Evolutionary conservation across 2,329 filamentous ascomycete species (phyloP).

Genomic region (Decorospora gaudefroyi): DNA sequence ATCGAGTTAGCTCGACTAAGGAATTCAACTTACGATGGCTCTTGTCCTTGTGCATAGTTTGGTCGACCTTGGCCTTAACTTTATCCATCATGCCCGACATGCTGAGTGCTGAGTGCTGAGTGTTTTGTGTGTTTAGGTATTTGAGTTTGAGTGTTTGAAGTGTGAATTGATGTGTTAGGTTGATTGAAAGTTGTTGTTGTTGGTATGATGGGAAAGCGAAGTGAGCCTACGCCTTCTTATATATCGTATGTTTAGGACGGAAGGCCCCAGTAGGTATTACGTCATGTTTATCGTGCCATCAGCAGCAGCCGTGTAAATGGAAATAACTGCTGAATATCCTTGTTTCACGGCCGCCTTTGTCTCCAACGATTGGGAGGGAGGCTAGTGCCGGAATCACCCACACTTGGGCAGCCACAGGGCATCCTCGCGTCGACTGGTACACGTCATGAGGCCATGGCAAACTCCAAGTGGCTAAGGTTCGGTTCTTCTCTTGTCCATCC

Average conservation of each 20-base stretch:
- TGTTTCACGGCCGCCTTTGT: conserved; percentile 21
- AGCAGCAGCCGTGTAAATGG: conserved; percentile 27
- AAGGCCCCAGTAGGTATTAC: conserved; percentile 20
- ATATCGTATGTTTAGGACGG: conserved; percentile 15
- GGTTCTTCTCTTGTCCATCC: conserved; percentile 11
- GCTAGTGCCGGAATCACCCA: conserved; percentile 18
- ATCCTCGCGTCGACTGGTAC: conserved; percentile 6
- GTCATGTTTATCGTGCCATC: conserved; percentile 25
- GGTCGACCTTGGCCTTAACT: conserved; percentile 48
- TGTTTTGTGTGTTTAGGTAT: conserved; percentile 5
- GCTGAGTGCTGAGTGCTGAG: conserved; percentile 21
- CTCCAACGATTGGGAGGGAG: conserved; percentile 8
- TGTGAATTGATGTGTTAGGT: too few relatives aligned
- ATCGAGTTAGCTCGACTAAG: too few relatives aligned
- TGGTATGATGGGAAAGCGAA: conserved; percentile 14
- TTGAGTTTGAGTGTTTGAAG: conserved; percentile 7
- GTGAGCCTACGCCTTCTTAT: conserved; percentile 18
- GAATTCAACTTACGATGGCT: conserved; percentile 21
- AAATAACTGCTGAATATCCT: conserved; percentile 16
- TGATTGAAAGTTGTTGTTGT: conserved; percentile 7
- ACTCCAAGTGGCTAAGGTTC: conserved; percentile 7
- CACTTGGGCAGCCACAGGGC: conserved; percentile 15
- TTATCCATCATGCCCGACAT: conserved; percentile 43
- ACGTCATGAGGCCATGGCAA: conserved; percentile 20
- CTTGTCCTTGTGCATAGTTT: conserved; percentile 46